phyloP scores from a whole-genome alignment of 1,139 yeast genomes.

The Pichia sp. region DNA sequence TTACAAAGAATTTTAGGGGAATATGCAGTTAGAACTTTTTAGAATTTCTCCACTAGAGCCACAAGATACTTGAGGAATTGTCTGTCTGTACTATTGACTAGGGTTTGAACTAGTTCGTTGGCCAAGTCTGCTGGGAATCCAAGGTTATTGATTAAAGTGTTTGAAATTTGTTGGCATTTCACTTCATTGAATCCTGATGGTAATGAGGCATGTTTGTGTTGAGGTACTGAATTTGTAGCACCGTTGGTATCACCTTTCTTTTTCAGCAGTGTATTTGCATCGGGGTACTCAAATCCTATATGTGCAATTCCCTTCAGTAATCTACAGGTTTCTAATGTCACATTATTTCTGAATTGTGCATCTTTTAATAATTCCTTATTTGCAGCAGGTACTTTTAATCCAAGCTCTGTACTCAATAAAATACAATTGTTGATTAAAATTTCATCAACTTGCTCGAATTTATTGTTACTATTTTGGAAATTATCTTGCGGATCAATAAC shows the following conservation, averaged over 20 bases:
- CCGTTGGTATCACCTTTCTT: slow-evolving; percentile 5
- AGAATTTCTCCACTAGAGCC: slow-evolving; percentile 40
- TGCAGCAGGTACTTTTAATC: slow-evolving; percentile 43
- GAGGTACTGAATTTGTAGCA: background rate
- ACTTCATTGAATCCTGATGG: slow-evolving; percentile 22
- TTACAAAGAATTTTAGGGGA: no score
- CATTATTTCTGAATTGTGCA: slow-evolving; percentile 69
- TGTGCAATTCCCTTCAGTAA: slow-evolving; percentile 56
- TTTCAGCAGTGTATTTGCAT: slow-evolving; percentile 21
- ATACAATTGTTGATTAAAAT: slow-evolving; percentile 61
- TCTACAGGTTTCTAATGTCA: slow-evolving; percentile 62
- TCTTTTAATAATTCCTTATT: slow-evolving; percentile 63
- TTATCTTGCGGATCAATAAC: slow-evolving; percentile 49
- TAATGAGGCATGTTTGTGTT: background rate
- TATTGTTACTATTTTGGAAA: slow-evolving; percentile 28
- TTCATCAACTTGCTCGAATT: slow-evolving; percentile 47
- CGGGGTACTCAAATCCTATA: slow-evolving; percentile 30
- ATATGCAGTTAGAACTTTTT: background rate
- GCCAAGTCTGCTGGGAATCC: slow-evolving; percentile 52
- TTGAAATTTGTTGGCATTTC: slow-evolving; percentile 25
- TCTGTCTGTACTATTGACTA: slow-evolving; percentile 49
- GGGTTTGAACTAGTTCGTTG: slow-evolving; percentile 50
- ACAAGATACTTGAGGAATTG: slow-evolving; percentile 61
- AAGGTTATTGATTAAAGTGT: slow-evolving; percentile 42
- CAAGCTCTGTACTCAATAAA: slow-evolving; percentile 68